Percentiles rank a stretch among this genome's conserved stretches.
Evolutionary conservation across 192 early-diverging fungal genomes (phyloP).

Genomic region (Chytriomyces sp.): DNA sequence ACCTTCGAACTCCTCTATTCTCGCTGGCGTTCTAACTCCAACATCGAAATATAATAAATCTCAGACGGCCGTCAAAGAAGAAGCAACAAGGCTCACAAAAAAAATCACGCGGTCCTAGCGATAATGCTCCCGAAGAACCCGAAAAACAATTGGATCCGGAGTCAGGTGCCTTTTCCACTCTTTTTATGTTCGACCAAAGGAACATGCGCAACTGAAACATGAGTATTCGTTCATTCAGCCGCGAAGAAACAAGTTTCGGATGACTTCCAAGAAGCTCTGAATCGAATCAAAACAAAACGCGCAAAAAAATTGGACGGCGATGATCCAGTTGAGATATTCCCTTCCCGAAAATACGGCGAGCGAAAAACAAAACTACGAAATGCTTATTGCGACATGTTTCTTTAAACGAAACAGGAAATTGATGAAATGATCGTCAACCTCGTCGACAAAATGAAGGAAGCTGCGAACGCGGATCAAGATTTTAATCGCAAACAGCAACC

Average conservation of each 20-base stretch:
- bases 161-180: slow-evolving; percentile 5
- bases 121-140: slow-evolving; percentile 16
- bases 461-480: slow-evolving; percentile 68
- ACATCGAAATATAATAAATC: too few species aligned
- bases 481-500: slow-evolving; percentile 64
- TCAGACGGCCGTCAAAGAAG: slow-evolving; percentile 29
- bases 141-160: slow-evolving; percentile 24
- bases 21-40: too few species aligned
- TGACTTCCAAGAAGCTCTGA: slow-evolving; percentile 50
- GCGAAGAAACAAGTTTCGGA: slow-evolving; percentile 38
- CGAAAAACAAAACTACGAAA: background rate
- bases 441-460: slow-evolving; percentile 62
- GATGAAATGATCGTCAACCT: slow-evolving; percentile 52
- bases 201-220: background rate
- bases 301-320: slow-evolving; percentile 44
- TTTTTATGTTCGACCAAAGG: background rate
- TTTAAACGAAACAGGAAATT: slow-evolving; percentile 31
- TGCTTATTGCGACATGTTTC: background rate
- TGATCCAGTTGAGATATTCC: slow-evolving; percentile 15
- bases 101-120: background rate
- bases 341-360: too few species aligned
- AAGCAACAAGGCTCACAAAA: slow-evolving; percentile 24
- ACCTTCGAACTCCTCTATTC: too few species aligned
- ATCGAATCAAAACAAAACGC: slow-evolving; percentile 44
- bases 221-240: slow-evolving; percentile 14